Base-by-base conservation (phyloP, 2,329 filamentous ascomycete species). In the Dryadomyces quercivorus region DNA sequence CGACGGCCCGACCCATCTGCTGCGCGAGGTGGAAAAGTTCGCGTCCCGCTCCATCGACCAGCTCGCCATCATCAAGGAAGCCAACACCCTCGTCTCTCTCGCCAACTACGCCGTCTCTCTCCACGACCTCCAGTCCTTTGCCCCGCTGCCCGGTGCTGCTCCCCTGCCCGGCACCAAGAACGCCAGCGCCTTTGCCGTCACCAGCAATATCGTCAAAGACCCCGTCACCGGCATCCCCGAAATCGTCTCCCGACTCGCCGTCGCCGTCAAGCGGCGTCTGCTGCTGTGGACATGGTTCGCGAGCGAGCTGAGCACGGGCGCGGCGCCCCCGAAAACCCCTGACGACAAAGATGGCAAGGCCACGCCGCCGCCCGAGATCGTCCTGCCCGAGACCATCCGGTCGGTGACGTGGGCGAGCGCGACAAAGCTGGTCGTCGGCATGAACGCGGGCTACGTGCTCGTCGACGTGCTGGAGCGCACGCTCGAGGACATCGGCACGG, bases 241-340 rank as follows among this genome's bases (percentile, higher is more conserved):
- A 61, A 94, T 98, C 55, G 91, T 97, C 60, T 95, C 89, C 54
- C 79, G 90, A 42, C 74, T 98, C 52, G 93, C 90, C 7, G 92
- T 98, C 12, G 90, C 90, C 5, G 88, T 96, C 38, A 97, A 97
- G 75, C 78, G 93, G 64, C 87, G 88, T 63, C 75, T 98, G 52
- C 68, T 97, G 57, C 71, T 96, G 54, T 98, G 93, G 91, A 88
- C 85, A 63, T 98, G 94, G 93, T 86, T 93, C 63, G 91, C 95
- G 66, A 93, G 90, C 74, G 93, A 97, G 71, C 76, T 96, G 45
- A 79, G 79, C 50, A 43, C 34, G 18, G 53, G 45, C 31, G 40
- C 13, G 2, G 26, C 26, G 15, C 31, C 18, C 8, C 38, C 15
- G 45, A 46, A 31, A 36, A 43, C 20, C 40, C 51, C 36, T 40